phyloP scores from a whole-genome alignment of 2,329 filamentous ascomycete species.

The Pseudogymnoascus sp. region DNA sequence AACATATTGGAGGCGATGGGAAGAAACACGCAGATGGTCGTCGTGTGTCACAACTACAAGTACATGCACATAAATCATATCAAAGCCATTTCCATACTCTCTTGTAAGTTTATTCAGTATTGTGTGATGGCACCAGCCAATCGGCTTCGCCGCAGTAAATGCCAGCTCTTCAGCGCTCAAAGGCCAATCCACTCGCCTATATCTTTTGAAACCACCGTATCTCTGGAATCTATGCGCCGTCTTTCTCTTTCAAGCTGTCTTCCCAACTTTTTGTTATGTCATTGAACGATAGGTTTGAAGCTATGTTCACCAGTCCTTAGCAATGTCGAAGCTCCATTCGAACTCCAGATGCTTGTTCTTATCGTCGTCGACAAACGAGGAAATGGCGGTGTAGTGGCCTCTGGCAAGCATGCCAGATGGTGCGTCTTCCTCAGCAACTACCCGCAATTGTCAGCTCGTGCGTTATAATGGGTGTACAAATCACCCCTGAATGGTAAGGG shows the following conservation, averaged over 20 bases:
- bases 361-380: slow-evolving; percentile 93
- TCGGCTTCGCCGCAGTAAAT: not conserved
- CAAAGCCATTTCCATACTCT: not conserved
- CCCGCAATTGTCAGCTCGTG: slow-evolving; percentile 3
- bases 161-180: not conserved
- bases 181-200: not conserved
- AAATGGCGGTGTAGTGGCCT: slow-evolving; percentile 82
- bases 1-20: not conserved
- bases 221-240: not conserved
- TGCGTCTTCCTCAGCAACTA: slow-evolving; percentile 86
- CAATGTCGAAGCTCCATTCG: slow-evolving; percentile 93
- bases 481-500: not conserved
- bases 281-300: not conserved
- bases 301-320: slow-evolving; percentile 76
- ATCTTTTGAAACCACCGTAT: not conserved
- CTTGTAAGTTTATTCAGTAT: not conserved
- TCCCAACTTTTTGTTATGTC: not conserved
- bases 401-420: slow-evolving; percentile 84
- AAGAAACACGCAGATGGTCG: not conserved
- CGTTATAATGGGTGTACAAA: not conserved
- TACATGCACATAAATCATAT: not conserved
- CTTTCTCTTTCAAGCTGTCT: not conserved
- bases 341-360: slow-evolving; percentile 84
- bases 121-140: not conserved
- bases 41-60: not conserved